Conservation (phyloP, 768 basidiomycete genomes). For the Boletus rubroflammeus region DNA sequence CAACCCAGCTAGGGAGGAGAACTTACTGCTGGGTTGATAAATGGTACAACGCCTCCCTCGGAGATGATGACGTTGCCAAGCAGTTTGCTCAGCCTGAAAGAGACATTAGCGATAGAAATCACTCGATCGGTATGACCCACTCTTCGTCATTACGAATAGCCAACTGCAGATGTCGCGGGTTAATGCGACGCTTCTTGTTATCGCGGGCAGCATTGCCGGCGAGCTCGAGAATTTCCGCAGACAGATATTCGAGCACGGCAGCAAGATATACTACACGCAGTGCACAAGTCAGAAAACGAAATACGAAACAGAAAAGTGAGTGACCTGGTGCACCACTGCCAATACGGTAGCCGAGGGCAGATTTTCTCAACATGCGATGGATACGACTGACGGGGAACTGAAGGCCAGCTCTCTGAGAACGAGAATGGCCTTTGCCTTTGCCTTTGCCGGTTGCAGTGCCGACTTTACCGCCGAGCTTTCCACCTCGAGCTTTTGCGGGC, state of each 20-base stretch:
- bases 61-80: conserved; percentile 87
- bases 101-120: not conserved
- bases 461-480: conserved; percentile 51
- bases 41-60: conserved; percentile 90
- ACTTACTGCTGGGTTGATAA: conserved; percentile 61
- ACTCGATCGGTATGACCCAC: conserved; percentile 35
- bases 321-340: conserved; percentile 83
- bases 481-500: conserved; percentile 28
- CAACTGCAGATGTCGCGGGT: conserved; percentile 91
- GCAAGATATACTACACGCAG: conserved; percentile 74
- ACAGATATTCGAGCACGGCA: conserved; percentile 88
- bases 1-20: too few species aligned
- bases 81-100: conserved; percentile 58
- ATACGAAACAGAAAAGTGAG: conserved; percentile 8
- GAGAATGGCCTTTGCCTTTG: conserved; percentile 57
- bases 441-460: conserved; percentile 30
- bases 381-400: conserved; percentile 92
- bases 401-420: conserved; percentile 72
- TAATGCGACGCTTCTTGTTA: conserved; percentile 95
- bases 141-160: conserved; percentile 95
- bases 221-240: conserved; percentile 91
- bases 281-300: not conserved
- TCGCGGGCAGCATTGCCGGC: conserved; percentile 88
- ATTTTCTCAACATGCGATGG: conserved; percentile 82
- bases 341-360: conserved; percentile 84